These are phyloP conservation scores for Xylaria digitata DNA, from an alignment of 2,329 filamentous ascomycete genomes.

Conservation along the genomic window DNA sequence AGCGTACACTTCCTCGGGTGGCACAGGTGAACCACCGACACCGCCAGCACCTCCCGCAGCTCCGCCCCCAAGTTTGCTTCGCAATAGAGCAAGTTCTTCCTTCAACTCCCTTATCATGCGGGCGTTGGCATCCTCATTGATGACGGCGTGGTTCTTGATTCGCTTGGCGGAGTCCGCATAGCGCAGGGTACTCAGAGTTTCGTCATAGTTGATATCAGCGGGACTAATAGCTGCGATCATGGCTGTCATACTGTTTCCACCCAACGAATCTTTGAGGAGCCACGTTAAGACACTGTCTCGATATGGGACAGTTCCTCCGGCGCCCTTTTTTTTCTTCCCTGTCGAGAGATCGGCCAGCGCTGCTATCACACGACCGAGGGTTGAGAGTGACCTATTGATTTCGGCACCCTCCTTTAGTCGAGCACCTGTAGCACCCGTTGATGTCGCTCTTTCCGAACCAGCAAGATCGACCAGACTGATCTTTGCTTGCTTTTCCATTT, in stretches of 20 bases:
- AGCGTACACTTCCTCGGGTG: conserved; percentile 85
- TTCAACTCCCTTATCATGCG: conserved; percentile 99
- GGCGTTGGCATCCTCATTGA: conserved; percentile 98
- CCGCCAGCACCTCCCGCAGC: conserved; percentile 58
- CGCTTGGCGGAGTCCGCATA: conserved; percentile 98
- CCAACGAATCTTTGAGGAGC: conserved; percentile 95
- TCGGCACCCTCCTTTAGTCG: conserved; percentile 97
- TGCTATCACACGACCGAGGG: conserved; percentile 95
- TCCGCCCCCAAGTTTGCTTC: conserved; percentile 82
- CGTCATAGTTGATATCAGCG: conserved; percentile 98
- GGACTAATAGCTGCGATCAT: conserved; percentile 99
- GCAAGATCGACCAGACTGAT: conserved; percentile 98
- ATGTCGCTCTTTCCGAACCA: conserved; percentile 96
- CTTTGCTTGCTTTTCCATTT: conserved; percentile 96
- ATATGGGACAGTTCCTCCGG: conserved; percentile 85
- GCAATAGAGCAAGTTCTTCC: conserved; percentile 86
- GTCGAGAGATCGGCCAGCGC: conserved; percentile 91
- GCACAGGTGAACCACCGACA: conserved; percentile 50
- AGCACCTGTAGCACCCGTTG: conserved; percentile 94
- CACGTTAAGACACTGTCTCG: conserved; percentile 97
- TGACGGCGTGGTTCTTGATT: conserved; percentile 99
- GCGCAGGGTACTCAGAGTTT: conserved; percentile 92
- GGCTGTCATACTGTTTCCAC: conserved; percentile 98
- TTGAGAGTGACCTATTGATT: conserved; percentile 97
- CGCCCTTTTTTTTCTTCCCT: conserved; percentile 83